Percentiles rank a stretch among this genome's conserved stretches.
Evolutionary conservation across 345 rosid species (phyloP).

Genomic region (Rhodamnia argentea): DNA sequence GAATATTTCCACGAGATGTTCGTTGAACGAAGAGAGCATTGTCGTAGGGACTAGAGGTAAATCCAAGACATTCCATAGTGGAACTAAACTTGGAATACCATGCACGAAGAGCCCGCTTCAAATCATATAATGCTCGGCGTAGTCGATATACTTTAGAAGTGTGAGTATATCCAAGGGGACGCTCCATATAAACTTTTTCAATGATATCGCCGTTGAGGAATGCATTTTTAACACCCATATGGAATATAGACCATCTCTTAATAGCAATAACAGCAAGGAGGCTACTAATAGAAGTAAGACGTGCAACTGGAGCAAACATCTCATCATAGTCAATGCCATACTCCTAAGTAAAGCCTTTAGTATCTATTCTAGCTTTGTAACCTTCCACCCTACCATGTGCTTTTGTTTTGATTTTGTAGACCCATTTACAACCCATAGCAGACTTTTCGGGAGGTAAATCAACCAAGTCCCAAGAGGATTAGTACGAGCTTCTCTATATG

Average conservation of each 20-base stretch:
- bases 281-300: neutral
- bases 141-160: no score
- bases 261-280: neutral
- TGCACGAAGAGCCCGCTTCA: neutral
- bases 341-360: fast-evolving
- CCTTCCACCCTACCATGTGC: neutral
- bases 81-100: neutral
- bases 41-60: neutral
- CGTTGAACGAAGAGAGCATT: neutral
- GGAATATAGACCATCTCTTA: neutral
- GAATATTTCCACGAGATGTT: neutral
- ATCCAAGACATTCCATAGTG: neutral
- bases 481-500: neutral
- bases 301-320: no score
- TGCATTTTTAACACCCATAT: no score
- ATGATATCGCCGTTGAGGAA: neutral
- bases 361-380: fast-evolving
- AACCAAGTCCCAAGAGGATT: no score
- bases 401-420: no score
- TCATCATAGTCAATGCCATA: no score
- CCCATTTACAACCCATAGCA: no score
- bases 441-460: neutral
- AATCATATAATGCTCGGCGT: neutral
- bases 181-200: no score
- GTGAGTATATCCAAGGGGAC: neutral